A percentile compares a stretch with the other conserved stretches of the same genome.
These are phyloP conservation scores for Suillus occidentalis DNA, from an alignment of 768 basidiomycete genomes.

Conservation along the genomic window DNA sequence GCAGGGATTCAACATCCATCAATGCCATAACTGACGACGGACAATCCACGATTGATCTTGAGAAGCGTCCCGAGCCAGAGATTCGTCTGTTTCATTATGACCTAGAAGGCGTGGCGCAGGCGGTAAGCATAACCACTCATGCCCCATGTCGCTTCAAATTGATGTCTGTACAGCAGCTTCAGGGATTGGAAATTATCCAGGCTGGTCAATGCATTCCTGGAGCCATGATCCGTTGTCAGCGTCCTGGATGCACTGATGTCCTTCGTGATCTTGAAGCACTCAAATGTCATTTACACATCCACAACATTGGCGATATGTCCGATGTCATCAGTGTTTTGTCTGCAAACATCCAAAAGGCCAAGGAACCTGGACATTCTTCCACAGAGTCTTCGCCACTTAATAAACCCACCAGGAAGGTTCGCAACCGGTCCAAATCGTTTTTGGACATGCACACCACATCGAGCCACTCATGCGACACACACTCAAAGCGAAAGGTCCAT, in stretches of 20 bases:
- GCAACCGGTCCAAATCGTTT: slow-evolving; percentile 21
- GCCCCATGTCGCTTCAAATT: slow-evolving; percentile 6
- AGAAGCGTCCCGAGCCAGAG: slow-evolving; percentile 33
- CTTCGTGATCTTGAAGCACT: slow-evolving; percentile 45
- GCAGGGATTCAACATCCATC: slow-evolving; percentile 28
- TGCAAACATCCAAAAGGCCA: neutral
- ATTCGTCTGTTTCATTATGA: slow-evolving; percentile 38
- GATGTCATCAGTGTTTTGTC: neutral
- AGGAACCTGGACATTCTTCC: neutral
- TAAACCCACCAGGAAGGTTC: slow-evolving; percentile 7
- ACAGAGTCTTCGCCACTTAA: neutral
- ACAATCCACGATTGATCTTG: slow-evolving; percentile 26
- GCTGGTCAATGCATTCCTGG: slow-evolving; percentile 28
- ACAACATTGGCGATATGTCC: slow-evolving; percentile 44
- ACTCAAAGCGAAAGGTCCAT: neutral
- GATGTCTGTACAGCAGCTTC: slow-evolving; percentile 16
- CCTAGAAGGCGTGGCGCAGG: slow-evolving; percentile 34
- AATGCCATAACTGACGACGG: slow-evolving; percentile 13
- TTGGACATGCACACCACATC: neutral
- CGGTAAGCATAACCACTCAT: slow-evolving; percentile 35
- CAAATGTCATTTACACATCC: slow-evolving; percentile 56
- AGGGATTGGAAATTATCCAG: slow-evolving; percentile 28
- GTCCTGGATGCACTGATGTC: slow-evolving; percentile 45
- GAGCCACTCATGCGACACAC: neutral
- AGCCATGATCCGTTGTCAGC: slow-evolving; percentile 41